These are phyloP conservation scores for Saitozyma sp. DNA, from an alignment of 768 basidiomycete genomes.

Conservation along the genomic window DNA sequence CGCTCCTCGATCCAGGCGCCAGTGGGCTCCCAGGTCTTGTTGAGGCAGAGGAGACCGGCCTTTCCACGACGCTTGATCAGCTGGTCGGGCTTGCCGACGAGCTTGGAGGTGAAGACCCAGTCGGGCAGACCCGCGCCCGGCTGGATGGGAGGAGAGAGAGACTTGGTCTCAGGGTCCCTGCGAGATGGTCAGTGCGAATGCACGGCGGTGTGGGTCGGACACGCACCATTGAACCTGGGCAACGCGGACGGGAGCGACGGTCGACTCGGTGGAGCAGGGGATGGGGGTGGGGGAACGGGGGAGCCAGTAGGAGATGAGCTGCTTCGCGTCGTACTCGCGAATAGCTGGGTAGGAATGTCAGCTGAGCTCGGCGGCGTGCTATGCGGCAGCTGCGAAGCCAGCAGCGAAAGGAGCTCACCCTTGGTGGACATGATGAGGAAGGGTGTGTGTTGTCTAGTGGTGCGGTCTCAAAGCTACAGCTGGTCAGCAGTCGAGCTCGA, in stretches of 20 bases:
- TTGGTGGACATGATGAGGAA: conserved; percentile 49
- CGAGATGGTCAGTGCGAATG: conserved; percentile 2
- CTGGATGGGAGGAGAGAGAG: conserved; percentile 51
- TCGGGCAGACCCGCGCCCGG: conserved; percentile 53
- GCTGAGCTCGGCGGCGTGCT: neutral
- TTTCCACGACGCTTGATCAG: conserved; percentile 99
- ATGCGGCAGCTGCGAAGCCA: conserved; percentile 1
- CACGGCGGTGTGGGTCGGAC: neutral
- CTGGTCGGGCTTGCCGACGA: conserved; percentile 62
- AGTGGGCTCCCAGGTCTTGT: conserved; percentile 87
- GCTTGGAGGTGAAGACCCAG: conserved; percentile 55
- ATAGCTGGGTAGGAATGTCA: conserved; percentile 60
- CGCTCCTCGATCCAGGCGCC: conserved; percentile 81
- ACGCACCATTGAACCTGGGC: conserved; percentile 59
- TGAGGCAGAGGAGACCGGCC: conserved; percentile 89
- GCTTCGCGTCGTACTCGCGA: conserved; percentile 98
- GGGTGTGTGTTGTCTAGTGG: conserved; percentile 8
- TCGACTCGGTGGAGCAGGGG: conserved; percentile 59
- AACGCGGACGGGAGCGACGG: conserved; percentile 62
- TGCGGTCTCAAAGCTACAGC: no score
- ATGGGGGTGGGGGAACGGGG: conserved; percentile 76
- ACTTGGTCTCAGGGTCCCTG: conserved; percentile 51
- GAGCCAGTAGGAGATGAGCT: conserved; percentile 95
- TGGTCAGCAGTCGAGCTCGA: conserved; percentile 2
- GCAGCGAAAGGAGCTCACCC: conserved; percentile 28